Percentiles rank a stretch among this genome's conserved stretches.
phyloP scores from a whole-genome alignment of 257 asterid genomes.

The Primulina eburnea region DNA sequence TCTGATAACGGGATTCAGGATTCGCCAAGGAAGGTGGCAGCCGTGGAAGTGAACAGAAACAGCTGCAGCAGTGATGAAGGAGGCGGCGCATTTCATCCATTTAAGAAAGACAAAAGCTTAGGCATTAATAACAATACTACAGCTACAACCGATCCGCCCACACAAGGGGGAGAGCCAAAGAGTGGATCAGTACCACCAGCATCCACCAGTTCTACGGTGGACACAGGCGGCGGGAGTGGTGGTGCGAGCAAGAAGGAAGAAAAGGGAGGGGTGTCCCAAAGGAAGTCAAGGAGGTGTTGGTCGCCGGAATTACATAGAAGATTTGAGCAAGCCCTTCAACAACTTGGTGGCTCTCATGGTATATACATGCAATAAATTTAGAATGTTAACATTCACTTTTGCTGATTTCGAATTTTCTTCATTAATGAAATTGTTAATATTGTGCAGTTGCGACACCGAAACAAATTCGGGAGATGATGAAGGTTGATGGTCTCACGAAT shows the following conservation, averaged over 20 bases:
- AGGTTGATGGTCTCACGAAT: conserved; percentile 77
- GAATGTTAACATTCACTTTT: no score
- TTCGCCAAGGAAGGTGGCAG: conserved; percentile 35
- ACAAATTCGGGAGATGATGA: conserved; percentile 78
- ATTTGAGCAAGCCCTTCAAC: conserved; percentile 66
- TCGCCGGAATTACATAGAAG: conserved; percentile 64
- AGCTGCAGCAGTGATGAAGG: conserved; percentile 42
- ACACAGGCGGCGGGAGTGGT: conserved; percentile 34
- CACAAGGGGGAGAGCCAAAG: conserved; percentile 1
- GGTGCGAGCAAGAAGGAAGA: conserved; percentile 42
- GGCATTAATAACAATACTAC: background rate
- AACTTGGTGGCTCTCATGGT: conserved; percentile 89
- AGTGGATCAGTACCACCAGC: conserved; percentile 30
- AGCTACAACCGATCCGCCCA: conserved; percentile 1
- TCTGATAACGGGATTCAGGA: conserved; percentile 28
- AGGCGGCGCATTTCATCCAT: conserved; percentile 71
- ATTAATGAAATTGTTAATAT: background rate
- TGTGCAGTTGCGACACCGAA: conserved; percentile 76
- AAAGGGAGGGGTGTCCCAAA: conserved; percentile 41
- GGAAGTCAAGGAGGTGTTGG: conserved; percentile 81
- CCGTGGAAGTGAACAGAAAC: conserved; percentile 45
- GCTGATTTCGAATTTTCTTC: no score
- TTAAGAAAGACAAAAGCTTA: conserved; percentile 45
- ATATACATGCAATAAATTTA: background rate
- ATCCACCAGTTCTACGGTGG: conserved; percentile 55